These are phyloP conservation scores for Talaromyces islandicus DNA, from an alignment of 2,329 filamentous ascomycete species.

Conservation along the genomic window DNA sequence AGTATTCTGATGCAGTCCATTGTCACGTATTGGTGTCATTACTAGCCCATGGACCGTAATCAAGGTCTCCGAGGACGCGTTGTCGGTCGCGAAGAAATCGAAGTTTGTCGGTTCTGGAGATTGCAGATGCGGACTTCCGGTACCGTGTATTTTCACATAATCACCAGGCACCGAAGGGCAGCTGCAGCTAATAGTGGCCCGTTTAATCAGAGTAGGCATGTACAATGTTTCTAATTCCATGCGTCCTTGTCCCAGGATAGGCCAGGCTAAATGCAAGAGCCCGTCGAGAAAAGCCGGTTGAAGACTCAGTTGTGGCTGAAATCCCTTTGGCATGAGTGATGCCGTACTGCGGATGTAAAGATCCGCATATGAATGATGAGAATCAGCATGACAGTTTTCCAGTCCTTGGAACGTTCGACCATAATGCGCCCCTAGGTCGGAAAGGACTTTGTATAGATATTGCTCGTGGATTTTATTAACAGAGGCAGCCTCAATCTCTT, in stretches of 20 bases:
- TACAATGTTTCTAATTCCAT: slow-evolving; percentile 26
- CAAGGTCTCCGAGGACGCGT: slow-evolving; percentile 14
- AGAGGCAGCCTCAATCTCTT: not conserved
- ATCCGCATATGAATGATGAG: slow-evolving; percentile 19
- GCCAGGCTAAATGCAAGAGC: slow-evolving; percentile 24
- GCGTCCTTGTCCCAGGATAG: slow-evolving; percentile 25
- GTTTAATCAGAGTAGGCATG: slow-evolving; percentile 28
- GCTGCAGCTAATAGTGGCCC: slow-evolving; percentile 17
- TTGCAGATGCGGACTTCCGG: slow-evolving; percentile 4
- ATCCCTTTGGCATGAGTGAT: slow-evolving; percentile 40
- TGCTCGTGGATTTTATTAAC: slow-evolving; percentile 23
- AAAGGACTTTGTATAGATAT: slow-evolving; percentile 44
- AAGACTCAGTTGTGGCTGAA: slow-evolving; percentile 40
- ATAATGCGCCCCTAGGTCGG: slow-evolving; percentile 45
- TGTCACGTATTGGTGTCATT: slow-evolving; percentile 21
- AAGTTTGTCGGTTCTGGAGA: slow-evolving; percentile 6
- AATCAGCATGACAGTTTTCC: slow-evolving; percentile 39
- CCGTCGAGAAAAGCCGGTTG: slow-evolving; percentile 45
- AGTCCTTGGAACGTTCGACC: slow-evolving; percentile 50
- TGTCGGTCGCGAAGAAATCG: slow-evolving; percentile 12
- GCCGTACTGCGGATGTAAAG: slow-evolving; percentile 41
- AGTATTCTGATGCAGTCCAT: slow-evolving; percentile 2
- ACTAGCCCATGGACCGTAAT: slow-evolving; percentile 18
- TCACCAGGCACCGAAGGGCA: slow-evolving; percentile 14
- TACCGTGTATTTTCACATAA: slow-evolving; percentile 14